These are phyloP conservation scores for Pelargonium fulgidum DNA, from an alignment of 441 rosid species.

Conservation along the genomic window DNA sequence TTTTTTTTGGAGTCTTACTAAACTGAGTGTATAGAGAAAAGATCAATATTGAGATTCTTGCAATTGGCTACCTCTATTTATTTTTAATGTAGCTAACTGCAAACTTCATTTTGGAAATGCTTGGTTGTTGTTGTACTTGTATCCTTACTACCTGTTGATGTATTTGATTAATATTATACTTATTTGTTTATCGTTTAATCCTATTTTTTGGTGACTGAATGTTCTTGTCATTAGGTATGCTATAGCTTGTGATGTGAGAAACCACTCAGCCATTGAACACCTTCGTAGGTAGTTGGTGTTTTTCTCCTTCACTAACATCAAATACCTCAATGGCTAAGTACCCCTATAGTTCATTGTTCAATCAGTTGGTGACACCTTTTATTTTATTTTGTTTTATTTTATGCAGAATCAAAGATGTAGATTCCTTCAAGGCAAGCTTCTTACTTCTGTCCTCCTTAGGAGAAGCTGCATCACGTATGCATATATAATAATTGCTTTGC, in stretches of 20 bases:
- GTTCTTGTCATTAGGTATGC: slow-evolving; percentile 51
- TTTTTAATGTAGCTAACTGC: not conserved
- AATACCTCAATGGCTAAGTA: not conserved
- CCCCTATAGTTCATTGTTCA: not conserved
- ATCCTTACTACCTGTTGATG: not conserved
- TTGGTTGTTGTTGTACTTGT: too few relatives aligned
- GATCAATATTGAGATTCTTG: not conserved
- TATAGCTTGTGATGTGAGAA: slow-evolving; percentile 64
- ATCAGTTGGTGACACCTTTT: slow-evolving; percentile 20
- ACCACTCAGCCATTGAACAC: slow-evolving; percentile 72
- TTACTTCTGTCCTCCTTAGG: slow-evolving; percentile 9
- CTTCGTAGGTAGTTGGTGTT: slow-evolving; percentile 62
- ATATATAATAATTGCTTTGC: not conserved
- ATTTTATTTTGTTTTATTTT: slow-evolving; percentile 11
- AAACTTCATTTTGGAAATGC: too few relatives aligned
- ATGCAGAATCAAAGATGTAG: slow-evolving; percentile 77
- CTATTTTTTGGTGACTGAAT: not conserved
- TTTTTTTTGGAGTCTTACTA: not conserved
- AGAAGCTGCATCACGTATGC: slow-evolving; percentile 9
- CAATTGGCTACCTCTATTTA: not conserved
- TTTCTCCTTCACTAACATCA: slow-evolving; percentile 5
- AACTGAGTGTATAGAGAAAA: not conserved
- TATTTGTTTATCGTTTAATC: not conserved
- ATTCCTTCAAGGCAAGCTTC: slow-evolving; percentile 62
- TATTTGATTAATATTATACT: not conserved